Evolutionary conservation across 1,284 basidiomycete species (phyloP).

Genomic region (Chondrostereum purpureum): DNA sequence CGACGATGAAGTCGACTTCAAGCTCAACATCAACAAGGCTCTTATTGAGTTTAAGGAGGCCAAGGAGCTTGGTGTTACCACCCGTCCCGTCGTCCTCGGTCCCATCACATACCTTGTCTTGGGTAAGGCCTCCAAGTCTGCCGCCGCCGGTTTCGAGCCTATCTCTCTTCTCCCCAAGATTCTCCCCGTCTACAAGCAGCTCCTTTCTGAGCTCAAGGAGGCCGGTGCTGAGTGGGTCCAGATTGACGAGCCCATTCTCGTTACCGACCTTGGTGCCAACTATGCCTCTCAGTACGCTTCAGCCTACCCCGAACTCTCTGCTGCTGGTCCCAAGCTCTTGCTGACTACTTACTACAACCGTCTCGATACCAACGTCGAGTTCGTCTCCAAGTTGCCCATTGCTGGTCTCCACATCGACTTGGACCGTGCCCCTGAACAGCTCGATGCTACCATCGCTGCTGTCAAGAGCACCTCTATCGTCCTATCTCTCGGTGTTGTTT

Average conservation of each 20-base stretch:
- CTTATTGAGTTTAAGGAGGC: slow-evolving; percentile 96
- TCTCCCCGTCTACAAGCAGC: slow-evolving; percentile 87
- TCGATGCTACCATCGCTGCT: slow-evolving; percentile 79
- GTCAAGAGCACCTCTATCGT: slow-evolving; percentile 78
- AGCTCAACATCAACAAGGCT: slow-evolving; percentile 92
- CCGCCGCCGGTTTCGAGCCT: slow-evolving; percentile 82
- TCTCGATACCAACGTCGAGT: slow-evolving; percentile 88
- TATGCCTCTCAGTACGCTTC: slow-evolving; percentile 79
- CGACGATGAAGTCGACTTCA: slow-evolving; percentile 88
- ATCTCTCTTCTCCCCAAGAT: slow-evolving; percentile 89
- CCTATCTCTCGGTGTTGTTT: slow-evolving; percentile 94
- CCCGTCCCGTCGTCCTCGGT: slow-evolving; percentile 94
- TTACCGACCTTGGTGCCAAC: slow-evolving; percentile 79
- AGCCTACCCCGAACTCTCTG: slow-evolving; percentile 79
- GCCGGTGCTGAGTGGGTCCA: slow-evolving; percentile 95
- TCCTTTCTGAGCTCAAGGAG: slow-evolving; percentile 86
- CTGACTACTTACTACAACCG: slow-evolving; percentile 94
- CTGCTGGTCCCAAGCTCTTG: slow-evolving; percentile 85
- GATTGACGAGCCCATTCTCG: slow-evolving; percentile 95
- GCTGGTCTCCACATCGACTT: slow-evolving; percentile 96
- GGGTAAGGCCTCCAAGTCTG: slow-evolving; percentile 87
- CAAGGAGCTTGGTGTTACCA: slow-evolving; percentile 82
- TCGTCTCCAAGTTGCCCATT: slow-evolving; percentile 88
- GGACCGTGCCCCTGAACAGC: slow-evolving; percentile 87
- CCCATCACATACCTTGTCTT: slow-evolving; percentile 95